Evolutionary conservation across 495 filamentous ascomycete species (phyloP), one percentile per base, ranked within the genome.

Genomic region (Tuber microsphaerosporum): DNA sequence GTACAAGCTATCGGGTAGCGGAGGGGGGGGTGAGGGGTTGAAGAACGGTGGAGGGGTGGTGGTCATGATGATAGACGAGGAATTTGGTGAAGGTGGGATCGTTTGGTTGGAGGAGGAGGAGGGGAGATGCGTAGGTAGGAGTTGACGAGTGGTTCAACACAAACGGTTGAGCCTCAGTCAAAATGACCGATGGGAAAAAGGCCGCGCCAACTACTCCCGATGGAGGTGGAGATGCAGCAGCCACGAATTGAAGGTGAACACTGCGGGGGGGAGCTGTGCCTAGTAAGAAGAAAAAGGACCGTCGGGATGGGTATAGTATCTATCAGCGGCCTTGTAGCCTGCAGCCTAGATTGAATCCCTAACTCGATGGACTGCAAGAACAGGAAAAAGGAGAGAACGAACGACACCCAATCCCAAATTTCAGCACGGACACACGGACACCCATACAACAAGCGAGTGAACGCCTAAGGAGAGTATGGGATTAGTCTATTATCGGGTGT

Each of bases 81-180:
- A 31, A 65, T 65, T 16, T 34, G 26, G 56, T 17, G 56, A 65
- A 65, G 14, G 31, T 65, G 14, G 16, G 56, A 26, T 17, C 14
- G 56, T 17, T 31, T 16, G 14, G 56, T 34, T 65, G 26, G 56
- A 34, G 56, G 51, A 61, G 26, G 51, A 61, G 51, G 56, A 31
- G 51, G 26, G 56, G 56, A 65, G 56, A 65, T 65, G 26, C 56
- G 26, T 65, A 65, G 17, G 56, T 65, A 65, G 56, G 56, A 65
- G 56, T 34, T 65, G 17, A 34, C 31, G 26, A 65, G 56, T 19
- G 26, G 56, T 34, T 34, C 56, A 10, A 65, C 26, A 34, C 56
- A 65, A 65, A 65, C 14, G 26, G 56, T 65, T 65, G 56, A 65
- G 56, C 56, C 56, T 65, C 56, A 65, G 34, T 17, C 56, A 65